phyloP scores from a whole-genome alignment of 2,329 filamentous ascomycete species.

The Stylonectria norvegica region DNA sequence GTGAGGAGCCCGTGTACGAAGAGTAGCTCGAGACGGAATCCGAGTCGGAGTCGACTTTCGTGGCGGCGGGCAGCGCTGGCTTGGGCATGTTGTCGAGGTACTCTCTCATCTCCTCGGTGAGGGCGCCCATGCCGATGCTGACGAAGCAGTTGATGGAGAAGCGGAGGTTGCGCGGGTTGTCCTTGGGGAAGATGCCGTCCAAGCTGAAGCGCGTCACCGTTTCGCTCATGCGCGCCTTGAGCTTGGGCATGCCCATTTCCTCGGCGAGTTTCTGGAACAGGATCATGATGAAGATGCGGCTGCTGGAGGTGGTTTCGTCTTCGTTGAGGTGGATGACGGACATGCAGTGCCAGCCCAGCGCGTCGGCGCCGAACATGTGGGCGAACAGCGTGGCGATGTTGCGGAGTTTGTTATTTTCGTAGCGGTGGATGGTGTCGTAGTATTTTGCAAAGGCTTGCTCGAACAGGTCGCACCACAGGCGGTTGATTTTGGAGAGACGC shows the following conservation, averaged over 20 bases:
- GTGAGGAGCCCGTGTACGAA: constrained; percentile 65
- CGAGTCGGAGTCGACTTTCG: constrained; percentile 59
- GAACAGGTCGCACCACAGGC: constrained; percentile 90
- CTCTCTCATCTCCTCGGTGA: constrained; percentile 95
- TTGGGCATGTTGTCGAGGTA: constrained; percentile 86
- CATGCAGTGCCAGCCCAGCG: constrained; percentile 88
- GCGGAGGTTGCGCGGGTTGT: constrained; percentile 83
- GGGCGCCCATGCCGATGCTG: constrained; percentile 88
- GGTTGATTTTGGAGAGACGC: constrained; percentile 91
- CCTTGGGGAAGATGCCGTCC: constrained; percentile 82
- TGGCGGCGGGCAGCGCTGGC: constrained; percentile 68
- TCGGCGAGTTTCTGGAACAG: constrained; percentile 89
- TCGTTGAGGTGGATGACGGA: constrained; percentile 86
- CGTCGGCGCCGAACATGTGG: constrained; percentile 82
- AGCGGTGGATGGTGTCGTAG: constrained; percentile 95
- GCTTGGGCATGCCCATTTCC: constrained; percentile 76
- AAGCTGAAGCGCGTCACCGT: constrained; percentile 75
- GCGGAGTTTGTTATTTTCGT: constrained; percentile 90
- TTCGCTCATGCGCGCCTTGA: constrained; percentile 74
- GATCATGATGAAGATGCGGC: constrained; percentile 98
- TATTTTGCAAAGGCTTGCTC: constrained; percentile 88
- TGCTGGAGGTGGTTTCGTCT: constrained; percentile 93
- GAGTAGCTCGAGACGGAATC: constrained; percentile 77
- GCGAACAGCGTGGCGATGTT: constrained; percentile 96
- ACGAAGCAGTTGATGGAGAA: constrained; percentile 99